A percentile compares a stretch with the other conserved stretches of the same genome.
These are phyloP conservation scores for Simmondsia chinensis DNA, from an alignment of 148 eudicot genomes.

Conservation along the genomic window DNA sequence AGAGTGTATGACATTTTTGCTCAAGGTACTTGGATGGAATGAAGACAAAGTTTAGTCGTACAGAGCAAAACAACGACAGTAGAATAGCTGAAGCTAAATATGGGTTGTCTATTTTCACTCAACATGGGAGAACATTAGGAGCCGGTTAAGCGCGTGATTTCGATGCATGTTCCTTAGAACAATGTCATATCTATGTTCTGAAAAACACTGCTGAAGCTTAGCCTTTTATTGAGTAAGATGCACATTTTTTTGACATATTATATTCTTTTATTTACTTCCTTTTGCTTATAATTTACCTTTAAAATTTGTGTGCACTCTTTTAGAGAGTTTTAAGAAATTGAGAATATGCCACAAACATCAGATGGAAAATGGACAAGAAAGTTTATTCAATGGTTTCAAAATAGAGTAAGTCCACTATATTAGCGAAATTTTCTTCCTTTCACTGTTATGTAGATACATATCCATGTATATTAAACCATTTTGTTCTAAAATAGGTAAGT, in stretches of 20 bases:
- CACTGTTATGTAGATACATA: not conserved
- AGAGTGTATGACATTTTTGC: not conserved
- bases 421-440: not conserved
- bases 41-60: not conserved
- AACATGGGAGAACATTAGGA: not conserved
- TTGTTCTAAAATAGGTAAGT: not conserved
- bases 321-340: not conserved
- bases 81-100: not conserved
- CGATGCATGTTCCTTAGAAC: not conserved
- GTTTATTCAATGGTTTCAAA: not conserved
- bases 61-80: not conserved
- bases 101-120: constrained; percentile 1
- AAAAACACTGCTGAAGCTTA: not conserved
- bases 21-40: not conserved
- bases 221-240: not conserved
- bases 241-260: not conserved
- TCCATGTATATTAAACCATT: not conserved
- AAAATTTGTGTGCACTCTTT: not conserved
- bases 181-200: not conserved
- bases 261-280: not conserved
- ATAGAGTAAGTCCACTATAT: not conserved
- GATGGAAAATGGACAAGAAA: not conserved
- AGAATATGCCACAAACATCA: not conserved
- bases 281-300: not conserved
- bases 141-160: not conserved